Base-by-base conservation (phyloP, 768 basidiomycete species). In the Multifurca ochricompacta region DNA sequence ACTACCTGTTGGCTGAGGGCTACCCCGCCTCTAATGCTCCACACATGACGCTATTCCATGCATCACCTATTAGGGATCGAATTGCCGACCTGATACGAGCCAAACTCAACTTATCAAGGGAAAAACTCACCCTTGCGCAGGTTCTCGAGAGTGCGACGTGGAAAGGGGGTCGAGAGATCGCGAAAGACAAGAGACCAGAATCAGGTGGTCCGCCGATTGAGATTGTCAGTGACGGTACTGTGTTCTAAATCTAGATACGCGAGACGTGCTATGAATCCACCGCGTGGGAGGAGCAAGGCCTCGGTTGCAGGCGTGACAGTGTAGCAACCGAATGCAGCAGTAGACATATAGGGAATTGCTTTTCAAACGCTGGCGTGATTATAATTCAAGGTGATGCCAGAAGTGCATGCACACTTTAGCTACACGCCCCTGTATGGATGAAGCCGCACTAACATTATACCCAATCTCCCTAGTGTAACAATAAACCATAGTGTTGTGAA, bases 111-210 rank as follows among this genome's bases (percentile, higher is more conserved):
- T 66, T 87, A 23, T 70, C 71, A 0, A 60, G 67, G 2, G 71
- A 74, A 1, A 72, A 82, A 42, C 75, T 97, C 23, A 77, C 80
- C 0, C 78, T 94, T 7, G 85, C 92, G 0, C 95, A 97, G 67
- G 82, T 97, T 0, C 73, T 99, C 31, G 95, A 98, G 70, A 83
- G 85, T 47, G 94, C 93, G 2, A 98, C 93, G 0, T 99, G 95
- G 95, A 95, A 94, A 65, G 92, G 91, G 1, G 95, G 95, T 3
- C 74, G 95, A 4, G 91, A 95, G 70, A 89, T 97, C 35, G 95
- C 95, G 3, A 87, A 83, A 66, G 68, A 74, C 66, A 83, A 79
- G 66, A 72, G 94, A 4, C 86, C 84, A 0, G 72, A 75, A 39
- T 83, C 80, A 0, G 83, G 87, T 6, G 91, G 91, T 1, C 91